Conservation (phyloP, 2,329 filamentous ascomycete species). For the Stagonosporopsis tanaceti region DNA sequence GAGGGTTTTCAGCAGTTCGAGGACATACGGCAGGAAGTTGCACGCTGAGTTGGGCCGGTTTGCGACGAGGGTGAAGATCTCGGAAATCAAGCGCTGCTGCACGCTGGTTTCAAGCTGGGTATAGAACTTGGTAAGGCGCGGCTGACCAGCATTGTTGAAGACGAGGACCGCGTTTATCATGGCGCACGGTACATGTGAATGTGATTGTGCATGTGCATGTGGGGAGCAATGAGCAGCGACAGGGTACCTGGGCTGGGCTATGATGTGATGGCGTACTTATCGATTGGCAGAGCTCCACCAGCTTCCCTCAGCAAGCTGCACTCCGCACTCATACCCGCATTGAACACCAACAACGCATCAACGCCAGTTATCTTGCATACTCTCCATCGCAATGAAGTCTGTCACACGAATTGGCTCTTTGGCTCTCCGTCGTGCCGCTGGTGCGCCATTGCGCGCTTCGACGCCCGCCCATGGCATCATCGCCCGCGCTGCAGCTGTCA, state of each 20-base stretch:
- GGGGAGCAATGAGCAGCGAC: slow-evolving; percentile 3
- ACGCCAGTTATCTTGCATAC: neutral
- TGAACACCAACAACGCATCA: neutral
- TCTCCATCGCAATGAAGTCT: slow-evolving; percentile 31
- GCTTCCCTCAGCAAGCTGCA: slow-evolving; percentile 9
- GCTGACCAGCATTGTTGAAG: slow-evolving; percentile 98
- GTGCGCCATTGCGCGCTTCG: slow-evolving; percentile 31
- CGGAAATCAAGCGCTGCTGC: slow-evolving; percentile 93
- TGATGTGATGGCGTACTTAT: slow-evolving; percentile 18
- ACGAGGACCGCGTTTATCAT: slow-evolving; percentile 99
- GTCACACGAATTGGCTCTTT: slow-evolving; percentile 31
- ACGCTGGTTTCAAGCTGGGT: slow-evolving; percentile 97
- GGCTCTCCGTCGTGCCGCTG: slow-evolving; percentile 34
- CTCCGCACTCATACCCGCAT: slow-evolving; percentile 11
- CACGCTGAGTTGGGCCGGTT: slow-evolving; percentile 91
- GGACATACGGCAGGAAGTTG: slow-evolving; percentile 82
- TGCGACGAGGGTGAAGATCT: slow-evolving; percentile 95
- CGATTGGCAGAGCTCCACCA: slow-evolving; percentile 19
- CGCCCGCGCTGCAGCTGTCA: slow-evolving; percentile 23
- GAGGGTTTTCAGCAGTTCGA: slow-evolving; percentile 8
- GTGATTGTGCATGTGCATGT: neutral
- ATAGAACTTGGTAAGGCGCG: slow-evolving; percentile 97
- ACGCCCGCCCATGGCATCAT: slow-evolving; percentile 39
- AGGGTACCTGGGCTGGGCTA: slow-evolving; percentile 4
- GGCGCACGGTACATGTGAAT: slow-evolving; percentile 17